Evolutionary conservation across 2,329 filamentous ascomycete genomes (phyloP).

Genomic region (Hypoxylon sp.): DNA sequence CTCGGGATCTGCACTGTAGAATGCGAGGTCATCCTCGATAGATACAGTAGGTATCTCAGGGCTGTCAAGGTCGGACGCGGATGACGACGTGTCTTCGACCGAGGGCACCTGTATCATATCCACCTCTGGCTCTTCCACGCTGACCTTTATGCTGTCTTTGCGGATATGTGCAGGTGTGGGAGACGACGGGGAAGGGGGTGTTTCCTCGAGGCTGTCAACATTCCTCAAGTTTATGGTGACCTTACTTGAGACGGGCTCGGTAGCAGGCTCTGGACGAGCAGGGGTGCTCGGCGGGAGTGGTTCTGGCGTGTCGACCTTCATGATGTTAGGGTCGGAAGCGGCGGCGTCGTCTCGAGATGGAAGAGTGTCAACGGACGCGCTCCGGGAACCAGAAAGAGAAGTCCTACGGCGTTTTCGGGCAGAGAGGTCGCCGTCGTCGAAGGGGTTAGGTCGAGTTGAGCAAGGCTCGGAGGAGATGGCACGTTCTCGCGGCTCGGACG

Average conservation of each 20-base stretch:
- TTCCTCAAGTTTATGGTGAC: conserved; percentile 74
- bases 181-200: conserved; percentile 62
- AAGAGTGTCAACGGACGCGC: conserved; percentile 65
- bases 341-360: conserved; percentile 52
- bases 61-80: conserved; percentile 60
- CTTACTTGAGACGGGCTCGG: conserved; percentile 67
- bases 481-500: conserved; percentile 69
- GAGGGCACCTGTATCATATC: conserved; percentile 54
- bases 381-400: conserved; percentile 69
- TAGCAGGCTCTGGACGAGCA: conserved; percentile 53
- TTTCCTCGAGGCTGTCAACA: conserved; percentile 58
- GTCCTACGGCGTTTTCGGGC: conserved; percentile 75
- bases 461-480: conserved; percentile 74
- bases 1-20: conserved; percentile 55
- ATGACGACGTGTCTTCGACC: conserved; percentile 54
- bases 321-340: conserved; percentile 56
- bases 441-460: conserved; percentile 75
- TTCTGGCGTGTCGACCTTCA: conserved; percentile 61
- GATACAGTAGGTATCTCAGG: conserved; percentile 63
- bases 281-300: conserved; percentile 61
- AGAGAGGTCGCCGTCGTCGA: conserved; percentile 70
- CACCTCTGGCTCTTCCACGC: conserved; percentile 63
- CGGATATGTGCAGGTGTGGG: conserved; percentile 52
- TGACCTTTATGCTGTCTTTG: conserved; percentile 58
- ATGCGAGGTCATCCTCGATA: conserved; percentile 55